A percentile compares a stretch with the other conserved stretches of the same genome.
Evolutionary conservation across 176 grass and related monocot species (phyloP).

Genomic region (Carex littledalei): DNA sequence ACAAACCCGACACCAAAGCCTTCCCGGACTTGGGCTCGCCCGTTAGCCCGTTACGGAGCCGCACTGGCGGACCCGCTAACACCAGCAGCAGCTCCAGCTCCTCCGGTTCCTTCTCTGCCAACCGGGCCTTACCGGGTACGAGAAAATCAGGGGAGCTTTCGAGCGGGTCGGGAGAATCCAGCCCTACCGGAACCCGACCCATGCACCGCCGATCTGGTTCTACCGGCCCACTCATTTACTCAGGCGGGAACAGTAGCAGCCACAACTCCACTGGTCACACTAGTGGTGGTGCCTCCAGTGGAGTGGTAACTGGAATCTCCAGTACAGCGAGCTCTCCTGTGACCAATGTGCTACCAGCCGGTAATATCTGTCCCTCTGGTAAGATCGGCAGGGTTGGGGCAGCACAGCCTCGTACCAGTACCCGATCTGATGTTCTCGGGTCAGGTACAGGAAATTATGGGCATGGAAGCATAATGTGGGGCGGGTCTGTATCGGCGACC

Average conservation of each 20-base stretch:
- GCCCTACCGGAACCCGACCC: conserved; percentile 12
- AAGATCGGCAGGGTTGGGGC: conserved; percentile 32
- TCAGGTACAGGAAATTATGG: conserved; percentile 87
- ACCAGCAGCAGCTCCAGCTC: conserved; percentile 37
- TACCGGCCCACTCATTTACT: conserved; percentile 58
- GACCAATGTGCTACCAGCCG: conserved; percentile 75
- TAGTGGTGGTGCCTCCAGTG: conserved; percentile 32
- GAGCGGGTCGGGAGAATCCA: conserved; percentile 20
- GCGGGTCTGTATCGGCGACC: conserved; percentile 13
- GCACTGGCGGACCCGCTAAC: conserved; percentile 14
- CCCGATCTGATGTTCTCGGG: conserved; percentile 74
- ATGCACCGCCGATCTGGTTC: conserved; percentile 67
- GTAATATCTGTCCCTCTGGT: conserved; percentile 86
- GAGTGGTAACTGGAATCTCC: conserved; percentile 32
- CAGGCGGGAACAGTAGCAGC: conserved; percentile 38
- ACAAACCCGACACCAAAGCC: conserved; percentile 76
- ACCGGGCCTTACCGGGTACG: conserved; percentile 8
- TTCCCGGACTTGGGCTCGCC: conserved; percentile 77
- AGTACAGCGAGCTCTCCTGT: conserved; percentile 70
- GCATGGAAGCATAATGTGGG: conserved; percentile 89
- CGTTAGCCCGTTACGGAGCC: conserved; percentile 50
- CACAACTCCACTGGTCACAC: neutral
- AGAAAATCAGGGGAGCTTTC: conserved; percentile 35
- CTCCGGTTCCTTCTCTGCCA: conserved; percentile 30
- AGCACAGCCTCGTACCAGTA: conserved; percentile 33